A percentile compares a stretch with the other conserved stretches of the same genome.
phyloP scores from a whole-genome alignment of 2,329 filamentous ascomycete species.

The Trichoderma semiorbis region DNA sequence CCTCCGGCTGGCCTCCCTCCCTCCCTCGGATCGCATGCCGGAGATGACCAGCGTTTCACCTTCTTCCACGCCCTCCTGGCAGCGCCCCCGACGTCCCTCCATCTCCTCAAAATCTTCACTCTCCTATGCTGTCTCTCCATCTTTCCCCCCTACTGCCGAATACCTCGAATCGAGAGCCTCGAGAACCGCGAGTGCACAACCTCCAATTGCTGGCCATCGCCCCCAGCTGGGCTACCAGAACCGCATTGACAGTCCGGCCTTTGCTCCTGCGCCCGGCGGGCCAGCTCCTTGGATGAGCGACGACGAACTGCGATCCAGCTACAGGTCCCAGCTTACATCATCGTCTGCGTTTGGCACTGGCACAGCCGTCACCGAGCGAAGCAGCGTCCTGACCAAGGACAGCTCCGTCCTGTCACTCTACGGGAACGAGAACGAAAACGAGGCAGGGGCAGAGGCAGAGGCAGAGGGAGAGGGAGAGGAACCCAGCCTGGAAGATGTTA shows the following conservation, averaged over 20 bases:
- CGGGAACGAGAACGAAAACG: slow-evolving; percentile 26
- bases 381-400: slow-evolving; percentile 74
- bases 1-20: slow-evolving; percentile 28
- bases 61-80: slow-evolving; percentile 37
- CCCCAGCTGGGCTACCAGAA: slow-evolving; percentile 25
- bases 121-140: slow-evolving; percentile 44
- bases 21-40: slow-evolving; percentile 31
- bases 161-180: slow-evolving; percentile 33
- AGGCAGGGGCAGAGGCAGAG: slow-evolving; percentile 40
- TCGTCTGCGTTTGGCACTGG: slow-evolving; percentile 62
- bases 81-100: slow-evolving; percentile 45
- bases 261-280: slow-evolving; percentile 33
- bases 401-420: slow-evolving; percentile 68
- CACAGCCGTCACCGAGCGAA: slow-evolving; percentile 69
- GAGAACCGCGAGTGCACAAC: slow-evolving; percentile 28
- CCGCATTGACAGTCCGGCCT: slow-evolving; percentile 37
- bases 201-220: slow-evolving; percentile 28
- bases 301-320: slow-evolving; percentile 54
- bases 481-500: slow-evolving; percentile 63
- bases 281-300: slow-evolving; percentile 46
- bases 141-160: slow-evolving; percentile 40
- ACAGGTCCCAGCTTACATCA: slow-evolving; percentile 52
- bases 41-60: slow-evolving; percentile 29
- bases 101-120: slow-evolving; percentile 47
- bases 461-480: slow-evolving; percentile 39